These are phyloP conservation scores for Diversispora epigaea DNA, from an alignment of 192 early-diverging fungal species.

Conservation along the genomic window DNA sequence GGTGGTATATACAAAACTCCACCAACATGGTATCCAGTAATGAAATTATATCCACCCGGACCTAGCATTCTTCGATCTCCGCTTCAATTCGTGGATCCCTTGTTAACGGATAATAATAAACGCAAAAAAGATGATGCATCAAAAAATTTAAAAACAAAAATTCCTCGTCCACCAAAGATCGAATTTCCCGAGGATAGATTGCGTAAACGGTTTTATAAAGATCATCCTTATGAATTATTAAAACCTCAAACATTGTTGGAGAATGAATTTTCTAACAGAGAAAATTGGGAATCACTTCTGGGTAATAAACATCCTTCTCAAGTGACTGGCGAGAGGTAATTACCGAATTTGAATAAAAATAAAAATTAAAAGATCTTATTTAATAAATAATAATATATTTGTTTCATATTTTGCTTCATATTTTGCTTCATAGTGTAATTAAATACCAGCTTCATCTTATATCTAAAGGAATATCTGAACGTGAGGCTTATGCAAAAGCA, in stretches of 20 bases:
- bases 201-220: constrained; percentile 80
- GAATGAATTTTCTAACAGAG: constrained; percentile 50
- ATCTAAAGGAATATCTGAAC: constrained; percentile 59
- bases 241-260: constrained; percentile 74
- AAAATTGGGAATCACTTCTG: constrained; percentile 58
- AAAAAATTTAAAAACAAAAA: constrained; percentile 60
- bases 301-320: constrained; percentile 49
- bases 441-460: constrained; percentile 83
- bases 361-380: constrained; percentile 3
- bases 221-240: constrained; percentile 89
- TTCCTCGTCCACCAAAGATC: constrained; percentile 67
- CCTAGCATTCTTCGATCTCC: constrained; percentile 54
- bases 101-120: background rate
- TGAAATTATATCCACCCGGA: constrained; percentile 52
- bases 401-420: background rate
- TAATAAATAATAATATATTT: background rate
- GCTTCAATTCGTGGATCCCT: background rate
- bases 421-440: constrained; percentile 64
- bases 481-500: constrained; percentile 77
- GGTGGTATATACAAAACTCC: constrained; percentile 52
- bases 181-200: constrained; percentile 88
- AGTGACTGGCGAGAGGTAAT: constrained; percentile 86
- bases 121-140: constrained; percentile 10
- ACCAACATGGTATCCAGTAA: constrained; percentile 54
- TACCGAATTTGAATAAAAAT: constrained; percentile 4